A percentile compares a stretch with the other conserved stretches of the same genome.
Evolutionary conservation across 2,329 filamentous ascomycete genomes (phyloP).

Genomic region (Alternaria sp.): DNA sequence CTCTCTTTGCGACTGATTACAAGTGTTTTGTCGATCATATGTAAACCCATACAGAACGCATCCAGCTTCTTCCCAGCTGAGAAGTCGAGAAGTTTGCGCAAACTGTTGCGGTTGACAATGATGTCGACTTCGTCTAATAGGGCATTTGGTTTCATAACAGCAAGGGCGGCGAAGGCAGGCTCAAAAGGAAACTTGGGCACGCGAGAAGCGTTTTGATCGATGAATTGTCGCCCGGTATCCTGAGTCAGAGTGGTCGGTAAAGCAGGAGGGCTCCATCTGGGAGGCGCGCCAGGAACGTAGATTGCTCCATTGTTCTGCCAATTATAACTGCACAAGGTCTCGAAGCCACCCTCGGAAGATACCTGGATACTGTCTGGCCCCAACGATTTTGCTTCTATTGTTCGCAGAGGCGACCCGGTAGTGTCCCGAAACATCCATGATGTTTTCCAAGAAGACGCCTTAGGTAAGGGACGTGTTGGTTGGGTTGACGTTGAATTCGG

Average conservation of each 20-base stretch:
- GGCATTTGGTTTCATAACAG: slow-evolving; percentile 21
- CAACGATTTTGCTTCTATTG: slow-evolving; percentile 16
- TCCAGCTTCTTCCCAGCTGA: slow-evolving; percentile 28
- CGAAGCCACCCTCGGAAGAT: slow-evolving; percentile 21
- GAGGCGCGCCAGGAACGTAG: slow-evolving; percentile 28
- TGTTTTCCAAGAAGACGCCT: slow-evolving; percentile 12
- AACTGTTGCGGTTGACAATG: slow-evolving; percentile 27
- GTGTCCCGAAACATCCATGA: slow-evolving; percentile 25
- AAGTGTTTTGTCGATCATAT: slow-evolving; percentile 45
- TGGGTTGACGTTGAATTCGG: background rate
- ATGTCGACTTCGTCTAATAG: slow-evolving; percentile 25
- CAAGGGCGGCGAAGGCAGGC: slow-evolving; percentile 28
- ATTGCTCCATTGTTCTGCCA: slow-evolving; percentile 27
- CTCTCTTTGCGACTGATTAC: slow-evolving; percentile 44
- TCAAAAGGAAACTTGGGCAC: slow-evolving; percentile 40
- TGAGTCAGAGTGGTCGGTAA: slow-evolving; percentile 20
- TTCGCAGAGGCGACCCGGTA: slow-evolving; percentile 10
- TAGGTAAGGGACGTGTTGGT: background rate
- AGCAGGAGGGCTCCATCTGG: slow-evolving; percentile 23
- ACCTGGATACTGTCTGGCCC: slow-evolving; percentile 12
- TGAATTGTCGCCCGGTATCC: slow-evolving; percentile 22
- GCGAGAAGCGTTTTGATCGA: slow-evolving; percentile 42
- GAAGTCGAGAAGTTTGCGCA: slow-evolving; percentile 29
- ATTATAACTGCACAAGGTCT: slow-evolving; percentile 32
- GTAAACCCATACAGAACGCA: slow-evolving; percentile 44